These are phyloP conservation scores for Aspergillus piperis DNA, from an alignment of 2,329 filamentous ascomycete species.

Conservation along the genomic window DNA sequence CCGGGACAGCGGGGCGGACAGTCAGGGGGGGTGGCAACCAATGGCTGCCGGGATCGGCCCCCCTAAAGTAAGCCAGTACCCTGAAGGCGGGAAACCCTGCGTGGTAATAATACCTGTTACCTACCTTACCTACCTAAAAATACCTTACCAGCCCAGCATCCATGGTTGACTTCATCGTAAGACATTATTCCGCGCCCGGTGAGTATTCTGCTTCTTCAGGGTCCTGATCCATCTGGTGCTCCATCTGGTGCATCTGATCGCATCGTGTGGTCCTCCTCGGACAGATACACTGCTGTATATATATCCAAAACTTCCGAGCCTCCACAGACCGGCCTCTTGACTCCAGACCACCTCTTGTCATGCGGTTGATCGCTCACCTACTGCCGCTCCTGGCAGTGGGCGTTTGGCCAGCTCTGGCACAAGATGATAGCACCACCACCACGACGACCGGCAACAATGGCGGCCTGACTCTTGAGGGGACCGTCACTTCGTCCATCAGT, in stretches of 20 bases:
- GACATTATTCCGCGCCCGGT: not conserved
- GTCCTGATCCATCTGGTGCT: not conserved
- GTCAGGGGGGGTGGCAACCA: not conserved
- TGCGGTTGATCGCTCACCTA: constrained; percentile 17
- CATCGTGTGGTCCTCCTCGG: not conserved
- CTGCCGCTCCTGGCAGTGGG: constrained; percentile 17
- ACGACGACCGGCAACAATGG: constrained; percentile 7
- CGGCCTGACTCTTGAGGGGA: constrained; percentile 26
- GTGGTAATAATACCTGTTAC: not conserved
- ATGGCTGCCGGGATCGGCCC: not conserved
- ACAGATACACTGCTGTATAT: not conserved
- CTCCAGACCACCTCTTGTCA: constrained; percentile 4
- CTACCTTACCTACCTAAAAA: not conserved
- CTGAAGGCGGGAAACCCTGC: not conserved
- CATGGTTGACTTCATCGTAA: not conserved
- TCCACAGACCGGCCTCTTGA: not conserved
- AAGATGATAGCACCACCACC: constrained; percentile 14
- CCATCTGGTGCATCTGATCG: not conserved
- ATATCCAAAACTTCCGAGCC: not conserved
- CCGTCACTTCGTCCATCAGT: constrained; percentile 24
- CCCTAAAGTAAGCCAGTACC: not conserved
- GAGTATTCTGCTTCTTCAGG: not conserved
- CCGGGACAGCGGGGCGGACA: not conserved
- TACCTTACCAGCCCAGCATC: not conserved
- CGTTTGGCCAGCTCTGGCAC: constrained; percentile 11